Base-by-base conservation (phyloP, 2,329 filamentous ascomycete genomes). In the Claviceps africana region DNA sequence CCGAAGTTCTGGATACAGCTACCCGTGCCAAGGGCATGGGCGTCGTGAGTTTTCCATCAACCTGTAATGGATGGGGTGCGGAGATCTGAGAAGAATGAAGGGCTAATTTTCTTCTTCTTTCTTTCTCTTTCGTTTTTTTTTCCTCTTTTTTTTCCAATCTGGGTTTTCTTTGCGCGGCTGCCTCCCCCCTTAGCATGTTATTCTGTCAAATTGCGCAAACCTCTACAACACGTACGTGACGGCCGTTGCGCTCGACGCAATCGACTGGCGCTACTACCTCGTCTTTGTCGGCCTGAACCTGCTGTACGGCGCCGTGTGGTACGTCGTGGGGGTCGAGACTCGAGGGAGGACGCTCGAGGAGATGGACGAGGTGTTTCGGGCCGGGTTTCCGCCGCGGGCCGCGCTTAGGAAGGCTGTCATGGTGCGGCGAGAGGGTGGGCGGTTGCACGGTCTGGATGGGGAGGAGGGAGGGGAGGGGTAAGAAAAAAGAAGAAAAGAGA, bases 291-390 rank as follows among this genome's bases (percentile, higher is more conserved):
- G 63, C 13, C 56, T 66, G 11, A 64, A 64, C 45, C 33, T 64
- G 21, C 51, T 65, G 11, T 66, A 65, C 42, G 40, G 56, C 30
- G 51, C 47, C 28, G 33, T 62, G 11, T 65, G 62, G 62, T 65
- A 58, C 45, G n/a, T 62, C 7, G 53, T 65, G 39, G 62, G 62
- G 28, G 61, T 65, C 11, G 62, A 65, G 50, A 65, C 62, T 1
- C 57, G 61, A 6, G 62, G 62, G 1, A 57, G 62, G 21, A 65
- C 70, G 48, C 65, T 75, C 25, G 72, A 75, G 55, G 71, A 75
- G 56, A 58, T 74, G 55, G 67, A 72, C 35, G 64, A 62, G 3
- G 72, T 75, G 42, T 68, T 68, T 51, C 57, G 65, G 30, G 62
- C 66, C 7, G 65, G 62, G 47, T 67, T 60, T 51, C 66, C 66